Evolutionary conservation across 192 early-diverging fungal species (phyloP), one percentile per base, ranked within the genome.

Genomic region (Coemansia sp.): DNA sequence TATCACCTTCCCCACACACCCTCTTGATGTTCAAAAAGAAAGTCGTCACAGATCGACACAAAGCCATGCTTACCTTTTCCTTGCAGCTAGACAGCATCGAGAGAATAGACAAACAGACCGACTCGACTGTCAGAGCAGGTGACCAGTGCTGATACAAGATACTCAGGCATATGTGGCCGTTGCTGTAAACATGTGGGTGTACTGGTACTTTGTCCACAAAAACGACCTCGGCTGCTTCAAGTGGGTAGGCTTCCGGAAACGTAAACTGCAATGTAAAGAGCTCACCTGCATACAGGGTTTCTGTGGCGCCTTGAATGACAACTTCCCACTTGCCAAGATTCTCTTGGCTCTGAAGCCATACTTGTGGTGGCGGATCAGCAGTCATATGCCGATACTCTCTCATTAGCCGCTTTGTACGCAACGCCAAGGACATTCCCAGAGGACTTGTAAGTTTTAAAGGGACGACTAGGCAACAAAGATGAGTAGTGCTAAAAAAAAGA

Each of bases 121-220:
- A 86, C 33, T 89, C 86, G 30, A 94, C 91, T 4, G 95, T 95
- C 71, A 96, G 87, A 0, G 94, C 96, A 1, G 96, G 96, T 40
- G 89, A 89, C 96, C 96, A 98, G 42, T 96, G 91, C 68, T 93
- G 89, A 82, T 96, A 97, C 26, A 97, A 87, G 63, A 98, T 96
- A 69, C 94, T 96, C 32, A 98, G 77, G 76, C 96, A 98, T 59
- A 98, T 97, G 72, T 98, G 96, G 16, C 96, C 95, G 78, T 98
- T 98, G 77, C 88, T 88, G 75, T 95, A 94, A 33, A 91, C 85
- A 74, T 93, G 91, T 38, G 91, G 92, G 59, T 93, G 91, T 47
- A 90, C 77, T 6, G 92, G 92, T 14, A 89, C 77, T 13, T 84
- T 77, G 44, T 75, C 77, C 6, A 90, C 72, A 67, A 93, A 91